These are phyloP conservation scores for Cymodocea nodosa DNA, from an alignment of 116 monocot species.

Conservation along the genomic window DNA sequence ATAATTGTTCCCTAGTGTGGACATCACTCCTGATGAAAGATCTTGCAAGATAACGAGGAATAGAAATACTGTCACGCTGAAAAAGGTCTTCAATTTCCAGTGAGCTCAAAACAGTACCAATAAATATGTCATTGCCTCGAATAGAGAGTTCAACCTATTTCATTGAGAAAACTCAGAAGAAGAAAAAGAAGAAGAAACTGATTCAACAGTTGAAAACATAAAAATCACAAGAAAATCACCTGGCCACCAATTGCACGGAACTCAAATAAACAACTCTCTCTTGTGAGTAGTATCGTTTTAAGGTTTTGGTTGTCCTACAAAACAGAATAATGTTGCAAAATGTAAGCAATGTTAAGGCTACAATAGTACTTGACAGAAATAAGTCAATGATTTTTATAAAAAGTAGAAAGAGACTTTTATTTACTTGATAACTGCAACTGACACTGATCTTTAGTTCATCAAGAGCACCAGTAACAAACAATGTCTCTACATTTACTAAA, in stretches of 20 bases:
- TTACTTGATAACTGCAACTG: slow-evolving; percentile 64
- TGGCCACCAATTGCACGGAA: slow-evolving; percentile 91
- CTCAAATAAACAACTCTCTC: slow-evolving; percentile 72
- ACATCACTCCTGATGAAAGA: slow-evolving; percentile 56
- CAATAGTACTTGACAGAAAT: not conserved
- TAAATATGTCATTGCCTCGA: slow-evolving; percentile 52
- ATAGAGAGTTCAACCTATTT: slow-evolving; percentile 90
- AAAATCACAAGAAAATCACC: slow-evolving; percentile 23
- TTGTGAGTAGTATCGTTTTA: slow-evolving; percentile 47
- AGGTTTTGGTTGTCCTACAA: slow-evolving; percentile 47
- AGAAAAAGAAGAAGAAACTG: slow-evolving; percentile 3
- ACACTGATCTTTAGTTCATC: slow-evolving; percentile 80
- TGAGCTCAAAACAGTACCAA: slow-evolving; percentile 84
- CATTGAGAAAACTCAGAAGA: not conserved
- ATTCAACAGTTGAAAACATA: slow-evolving; percentile 1
- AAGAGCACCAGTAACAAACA: slow-evolving; percentile 88
- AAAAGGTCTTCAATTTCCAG: slow-evolving; percentile 85
- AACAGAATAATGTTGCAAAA: slow-evolving; percentile 4
- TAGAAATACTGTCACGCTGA: slow-evolving; percentile 13
- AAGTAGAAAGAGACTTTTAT: not conserved
- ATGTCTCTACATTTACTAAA: slow-evolving; percentile 36
- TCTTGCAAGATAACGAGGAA: slow-evolving; percentile 69
- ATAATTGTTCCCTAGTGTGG: slow-evolving; percentile 8
- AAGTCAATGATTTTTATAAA: not conserved
- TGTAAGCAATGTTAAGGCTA: not conserved